phyloP scores from a whole-genome alignment of 2,329 filamentous ascomycete species.

The Ceratocystis harringtonii region DNA sequence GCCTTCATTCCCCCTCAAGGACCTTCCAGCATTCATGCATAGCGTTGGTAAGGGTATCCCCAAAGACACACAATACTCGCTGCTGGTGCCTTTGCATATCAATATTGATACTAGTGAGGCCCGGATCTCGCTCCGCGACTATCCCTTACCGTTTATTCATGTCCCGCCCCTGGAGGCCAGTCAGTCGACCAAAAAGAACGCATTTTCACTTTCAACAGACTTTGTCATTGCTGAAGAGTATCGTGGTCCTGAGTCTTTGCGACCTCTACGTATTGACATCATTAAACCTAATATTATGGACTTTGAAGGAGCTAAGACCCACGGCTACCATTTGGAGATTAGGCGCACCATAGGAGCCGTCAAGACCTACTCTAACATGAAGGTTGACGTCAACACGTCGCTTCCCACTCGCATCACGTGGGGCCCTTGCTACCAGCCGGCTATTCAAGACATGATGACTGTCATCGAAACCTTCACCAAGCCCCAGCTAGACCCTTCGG shows the following conservation, averaged over 20 bases:
- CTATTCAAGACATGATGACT: slow-evolving; percentile 99
- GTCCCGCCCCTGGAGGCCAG: slow-evolving; percentile 68
- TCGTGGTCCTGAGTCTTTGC: slow-evolving; percentile 61
- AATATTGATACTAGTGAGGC: slow-evolving; percentile 83
- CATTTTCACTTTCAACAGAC: slow-evolving; percentile 71
- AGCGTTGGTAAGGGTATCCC: slow-evolving; percentile 95
- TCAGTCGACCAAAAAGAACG: slow-evolving; percentile 66
- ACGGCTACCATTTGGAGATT: slow-evolving; percentile 69
- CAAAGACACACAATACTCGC: slow-evolving; percentile 71
- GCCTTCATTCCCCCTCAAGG: slow-evolving; percentile 70
- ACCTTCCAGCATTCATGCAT: slow-evolving; percentile 73
- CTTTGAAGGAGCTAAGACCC: slow-evolving; percentile 20
- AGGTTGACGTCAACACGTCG: slow-evolving; percentile 81
- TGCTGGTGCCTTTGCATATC: slow-evolving; percentile 80
- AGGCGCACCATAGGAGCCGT: slow-evolving; percentile 84
- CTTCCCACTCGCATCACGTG: slow-evolving; percentile 88
- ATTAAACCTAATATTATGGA: slow-evolving; percentile 43
- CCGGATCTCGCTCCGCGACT: slow-evolving; percentile 74
- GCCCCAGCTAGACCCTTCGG: slow-evolving; percentile 81
- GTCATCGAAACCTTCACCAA: slow-evolving; percentile 96
- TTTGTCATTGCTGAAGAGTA: slow-evolving; percentile 96
- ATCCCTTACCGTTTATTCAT: slow-evolving; percentile 81
- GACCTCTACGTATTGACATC: slow-evolving; percentile 69
- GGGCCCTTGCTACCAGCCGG: slow-evolving; percentile 94
- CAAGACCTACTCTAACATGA: slow-evolving; percentile 90